These are phyloP conservation scores for Stygiomarasmius scandens DNA, from an alignment of 1,284 basidiomycete species.

Conservation along the genomic window DNA sequence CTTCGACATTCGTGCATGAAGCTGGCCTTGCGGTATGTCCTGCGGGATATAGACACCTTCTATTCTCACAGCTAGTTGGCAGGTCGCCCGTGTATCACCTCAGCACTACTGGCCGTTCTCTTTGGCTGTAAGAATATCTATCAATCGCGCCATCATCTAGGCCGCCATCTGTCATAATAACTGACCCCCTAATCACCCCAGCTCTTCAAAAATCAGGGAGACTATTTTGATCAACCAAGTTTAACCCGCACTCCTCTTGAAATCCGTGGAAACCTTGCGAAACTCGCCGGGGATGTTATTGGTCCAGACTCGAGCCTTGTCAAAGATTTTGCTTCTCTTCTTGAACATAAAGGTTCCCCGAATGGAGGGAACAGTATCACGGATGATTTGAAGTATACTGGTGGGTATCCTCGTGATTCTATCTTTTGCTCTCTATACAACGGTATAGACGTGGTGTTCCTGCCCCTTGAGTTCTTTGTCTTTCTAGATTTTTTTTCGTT, in stretches of 20 bases:
- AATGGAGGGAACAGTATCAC: constrained; percentile 81
- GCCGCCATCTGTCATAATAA: neutral
- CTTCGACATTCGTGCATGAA: constrained; percentile 80
- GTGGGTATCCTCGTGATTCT: constrained; percentile 40
- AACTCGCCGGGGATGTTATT: constrained; percentile 55
- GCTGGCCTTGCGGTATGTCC: constrained; percentile 74
- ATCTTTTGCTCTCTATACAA: neutral
- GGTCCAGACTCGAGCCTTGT: constrained; percentile 41
- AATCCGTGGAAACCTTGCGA: constrained; percentile 76
- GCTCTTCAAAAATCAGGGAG: constrained; percentile 77
- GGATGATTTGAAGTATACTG: constrained; percentile 84
- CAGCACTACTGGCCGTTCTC: constrained; percentile 81
- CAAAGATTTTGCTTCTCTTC: constrained; percentile 60
- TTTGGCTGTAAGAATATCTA: constrained; percentile 51
- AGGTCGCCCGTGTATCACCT: constrained; percentile 71
- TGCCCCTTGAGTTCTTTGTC: too few relatives aligned
- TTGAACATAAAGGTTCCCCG: constrained; percentile 63
- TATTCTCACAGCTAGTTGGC: too few relatives aligned
- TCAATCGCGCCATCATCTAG: neutral
- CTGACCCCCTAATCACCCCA: constrained; percentile 29
- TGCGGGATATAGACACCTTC: too few relatives aligned
- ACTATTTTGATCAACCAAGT: constrained; percentile 80
- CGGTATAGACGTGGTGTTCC: too few relatives aligned
- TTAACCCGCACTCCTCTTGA: constrained; percentile 73
- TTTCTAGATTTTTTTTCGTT: neutral